phyloP scores from a whole-genome alignment of 257 asterid species.

The Jasminum sambac region DNA sequence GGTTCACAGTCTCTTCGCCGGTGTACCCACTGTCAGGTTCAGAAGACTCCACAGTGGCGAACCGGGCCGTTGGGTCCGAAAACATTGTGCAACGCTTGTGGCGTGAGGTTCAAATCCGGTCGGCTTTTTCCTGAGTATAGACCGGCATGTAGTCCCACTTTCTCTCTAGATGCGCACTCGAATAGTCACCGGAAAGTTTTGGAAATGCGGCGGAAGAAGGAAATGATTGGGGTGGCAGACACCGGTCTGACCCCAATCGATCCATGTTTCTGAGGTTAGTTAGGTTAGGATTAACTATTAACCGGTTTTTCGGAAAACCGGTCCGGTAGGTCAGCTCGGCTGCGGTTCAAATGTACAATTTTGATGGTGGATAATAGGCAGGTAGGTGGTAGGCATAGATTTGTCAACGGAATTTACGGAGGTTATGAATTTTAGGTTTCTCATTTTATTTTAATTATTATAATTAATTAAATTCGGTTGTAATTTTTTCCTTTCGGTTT shows the following conservation, averaged over 20 bases:
- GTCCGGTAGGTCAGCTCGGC: constrained; percentile 22
- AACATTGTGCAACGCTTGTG: constrained; percentile 80
- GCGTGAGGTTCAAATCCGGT: constrained; percentile 87
- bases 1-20: constrained; percentile 33
- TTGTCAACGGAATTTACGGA: constrained; percentile 32
- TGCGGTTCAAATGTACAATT: constrained; percentile 37
- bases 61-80: constrained; percentile 84
- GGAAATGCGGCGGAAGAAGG: constrained; percentile 79
- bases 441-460: constrained; percentile 36
- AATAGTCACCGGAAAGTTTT: constrained; percentile 80
- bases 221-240: constrained; percentile 22
- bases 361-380: constrained; percentile 40
- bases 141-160: constrained; percentile 89
- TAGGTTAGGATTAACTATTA: constrained; percentile 10
- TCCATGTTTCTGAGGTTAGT: constrained; percentile 35
- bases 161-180: constrained; percentile 59
- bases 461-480: constrained; percentile 12
- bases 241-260: constrained; percentile 32
- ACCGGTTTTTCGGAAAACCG: constrained; percentile 1
- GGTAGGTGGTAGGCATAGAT: constrained; percentile 33
- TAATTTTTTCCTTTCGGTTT: background rate
- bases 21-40: constrained; percentile 76
- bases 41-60: constrained; percentile 88
- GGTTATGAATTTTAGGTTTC: constrained; percentile 36
- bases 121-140: constrained; percentile 76